These are phyloP conservation scores for Fusarium metavorans DNA, from an alignment of 2,329 filamentous ascomycete genomes.

Conservation along the genomic window DNA sequence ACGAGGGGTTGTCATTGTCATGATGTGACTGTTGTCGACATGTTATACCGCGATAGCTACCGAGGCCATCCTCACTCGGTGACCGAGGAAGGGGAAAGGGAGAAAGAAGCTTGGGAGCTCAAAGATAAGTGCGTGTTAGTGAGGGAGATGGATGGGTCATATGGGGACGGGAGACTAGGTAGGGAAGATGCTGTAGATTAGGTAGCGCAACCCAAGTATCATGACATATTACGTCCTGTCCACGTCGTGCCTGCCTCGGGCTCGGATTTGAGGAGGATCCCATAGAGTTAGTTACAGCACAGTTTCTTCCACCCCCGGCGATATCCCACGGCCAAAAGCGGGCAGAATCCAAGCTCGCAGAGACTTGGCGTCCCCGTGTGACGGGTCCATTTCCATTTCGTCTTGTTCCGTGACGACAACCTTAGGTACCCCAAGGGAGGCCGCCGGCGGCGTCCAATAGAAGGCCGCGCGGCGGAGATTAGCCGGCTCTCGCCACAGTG, in stretches of 20 bases:
- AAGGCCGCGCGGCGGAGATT: not conserved
- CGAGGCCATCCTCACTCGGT: slow-evolving; percentile 21
- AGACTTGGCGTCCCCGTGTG: slow-evolving; percentile 26
- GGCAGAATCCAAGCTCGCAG: slow-evolving; percentile 24
- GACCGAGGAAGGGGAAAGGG: not conserved
- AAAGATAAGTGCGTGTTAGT: not conserved
- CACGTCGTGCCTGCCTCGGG: slow-evolving; percentile 28
- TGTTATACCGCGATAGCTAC: slow-evolving; percentile 38
- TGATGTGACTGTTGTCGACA: slow-evolving; percentile 34
- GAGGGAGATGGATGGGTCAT: not conserved
- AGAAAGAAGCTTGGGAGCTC: not conserved
- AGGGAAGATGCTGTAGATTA: not conserved
- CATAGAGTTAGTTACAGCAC: not conserved
- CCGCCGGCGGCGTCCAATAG: slow-evolving; percentile 12
- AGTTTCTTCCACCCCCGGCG: not conserved
- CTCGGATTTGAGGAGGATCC: slow-evolving; percentile 10
- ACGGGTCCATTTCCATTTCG: slow-evolving; percentile 1
- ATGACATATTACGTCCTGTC: slow-evolving; percentile 36
- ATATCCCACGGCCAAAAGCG: slow-evolving; percentile 2
- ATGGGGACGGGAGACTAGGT: not conserved
- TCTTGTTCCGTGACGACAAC: not conserved
- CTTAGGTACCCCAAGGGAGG: slow-evolving; percentile 1
- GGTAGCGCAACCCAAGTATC: slow-evolving; percentile 14
- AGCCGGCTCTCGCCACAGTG: slow-evolving; percentile 23
- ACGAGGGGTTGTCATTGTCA: slow-evolving; percentile 25